A percentile compares a stretch with the other conserved stretches of the same genome.
These are phyloP conservation scores for Phytopythium cucurbitacearum DNA, from an alignment of 352 stramenopile genomes.

Conservation along the genomic window DNA sequence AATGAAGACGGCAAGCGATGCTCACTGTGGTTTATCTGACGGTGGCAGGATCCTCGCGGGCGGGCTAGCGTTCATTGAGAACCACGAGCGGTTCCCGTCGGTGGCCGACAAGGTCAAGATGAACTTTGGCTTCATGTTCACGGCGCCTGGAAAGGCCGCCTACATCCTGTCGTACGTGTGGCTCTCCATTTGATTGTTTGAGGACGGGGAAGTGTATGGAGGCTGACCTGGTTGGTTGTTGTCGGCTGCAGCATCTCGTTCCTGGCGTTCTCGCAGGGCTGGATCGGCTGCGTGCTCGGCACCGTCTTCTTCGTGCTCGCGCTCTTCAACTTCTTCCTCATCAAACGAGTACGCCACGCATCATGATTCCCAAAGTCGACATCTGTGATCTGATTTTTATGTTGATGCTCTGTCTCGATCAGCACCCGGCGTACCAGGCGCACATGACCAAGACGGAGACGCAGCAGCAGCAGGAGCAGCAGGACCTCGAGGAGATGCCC, in stretches of 20 bases:
- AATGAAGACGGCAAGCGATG: neutral
- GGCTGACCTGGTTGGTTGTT: constrained; percentile 10
- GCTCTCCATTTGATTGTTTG: neutral
- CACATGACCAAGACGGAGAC: constrained; percentile 60
- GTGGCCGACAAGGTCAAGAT: constrained; percentile 74
- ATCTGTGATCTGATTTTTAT: constrained; percentile 4
- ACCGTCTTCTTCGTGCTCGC: constrained; percentile 71
- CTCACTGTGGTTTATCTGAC: neutral
- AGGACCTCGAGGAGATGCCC: constrained; percentile 68
- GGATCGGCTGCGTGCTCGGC: constrained; percentile 71
- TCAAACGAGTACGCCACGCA: constrained; percentile 49
- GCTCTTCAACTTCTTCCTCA: constrained; percentile 88
- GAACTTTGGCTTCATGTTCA: constrained; percentile 90
- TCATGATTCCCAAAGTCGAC: neutral
- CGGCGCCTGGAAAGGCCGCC: constrained; percentile 67
- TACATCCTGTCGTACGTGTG: constrained; percentile 77
- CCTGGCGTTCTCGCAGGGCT: constrained; percentile 75
- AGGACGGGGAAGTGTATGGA: neutral
- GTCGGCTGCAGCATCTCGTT: constrained; percentile 58
- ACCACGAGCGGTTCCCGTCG: constrained; percentile 79
- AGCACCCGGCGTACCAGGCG: constrained; percentile 79
- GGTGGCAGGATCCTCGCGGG: constrained; percentile 43
- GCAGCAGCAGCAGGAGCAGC: constrained; percentile 45
- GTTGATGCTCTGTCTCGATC: neutral
- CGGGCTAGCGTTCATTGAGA: constrained; percentile 77